phyloP scores from a whole-genome alignment of 306 rosid genomes.

The Acacia crassicarpa region DNA sequence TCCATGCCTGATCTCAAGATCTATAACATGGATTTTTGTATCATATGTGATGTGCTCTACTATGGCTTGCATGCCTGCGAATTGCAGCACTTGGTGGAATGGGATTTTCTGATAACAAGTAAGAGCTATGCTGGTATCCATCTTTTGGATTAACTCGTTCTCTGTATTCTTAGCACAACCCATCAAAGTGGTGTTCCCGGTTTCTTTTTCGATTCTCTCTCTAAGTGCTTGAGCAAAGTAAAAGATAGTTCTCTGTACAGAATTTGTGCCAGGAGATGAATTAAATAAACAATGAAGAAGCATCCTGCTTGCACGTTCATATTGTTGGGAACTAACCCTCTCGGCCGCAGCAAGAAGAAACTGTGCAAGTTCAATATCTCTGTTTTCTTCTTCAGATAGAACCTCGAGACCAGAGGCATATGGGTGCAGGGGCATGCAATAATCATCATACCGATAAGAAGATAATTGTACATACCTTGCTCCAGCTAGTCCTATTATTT shows the following conservation, averaged over 20 bases:
- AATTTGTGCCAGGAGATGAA: slow-evolving; percentile 38
- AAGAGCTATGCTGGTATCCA: slow-evolving; percentile 24
- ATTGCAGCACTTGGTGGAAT: slow-evolving; percentile 53
- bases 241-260: slow-evolving; percentile 57
- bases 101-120: slow-evolving; percentile 50
- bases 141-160: not conserved
- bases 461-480: slow-evolving; percentile 64
- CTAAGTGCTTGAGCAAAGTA: slow-evolving; percentile 58
- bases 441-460: slow-evolving; percentile 43
- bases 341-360: slow-evolving; percentile 71
- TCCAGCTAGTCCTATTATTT: slow-evolving; percentile 67
- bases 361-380: slow-evolving; percentile 76
- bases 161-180: slow-evolving; percentile 19
- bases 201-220: slow-evolving; percentile 56
- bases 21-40: slow-evolving; percentile 61
- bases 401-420: slow-evolving; percentile 49
- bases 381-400: slow-evolving; percentile 53
- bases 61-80: slow-evolving; percentile 58
- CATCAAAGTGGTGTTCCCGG: slow-evolving; percentile 30
- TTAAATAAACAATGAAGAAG: slow-evolving; percentile 54
- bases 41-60: slow-evolving; percentile 51
- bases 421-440: slow-evolving; percentile 47
- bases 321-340: slow-evolving; percentile 60
- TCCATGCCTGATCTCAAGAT: slow-evolving; percentile 56
- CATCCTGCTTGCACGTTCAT: slow-evolving; percentile 56